These are phyloP conservation scores for Sarocladium kiliense DNA, from an alignment of 2,329 filamentous ascomycete species.

Conservation along the genomic window DNA sequence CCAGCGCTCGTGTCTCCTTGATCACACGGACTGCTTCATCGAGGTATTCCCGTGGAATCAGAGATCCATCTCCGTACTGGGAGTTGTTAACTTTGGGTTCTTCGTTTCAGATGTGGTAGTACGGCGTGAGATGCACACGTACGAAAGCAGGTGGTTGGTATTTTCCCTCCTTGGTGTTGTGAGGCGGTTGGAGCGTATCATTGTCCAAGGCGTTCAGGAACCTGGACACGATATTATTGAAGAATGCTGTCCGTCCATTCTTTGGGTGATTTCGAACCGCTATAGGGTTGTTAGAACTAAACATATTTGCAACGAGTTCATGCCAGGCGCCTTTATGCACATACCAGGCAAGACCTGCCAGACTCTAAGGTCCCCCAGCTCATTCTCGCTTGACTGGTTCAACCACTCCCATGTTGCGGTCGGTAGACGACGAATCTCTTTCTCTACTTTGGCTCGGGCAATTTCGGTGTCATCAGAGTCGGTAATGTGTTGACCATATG, in stretches of 20 bases:
- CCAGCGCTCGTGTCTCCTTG: neutral
- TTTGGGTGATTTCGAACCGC: neutral
- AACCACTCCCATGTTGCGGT: neutral
- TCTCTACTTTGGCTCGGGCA: constrained; percentile 21
- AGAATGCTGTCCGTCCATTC: neutral
- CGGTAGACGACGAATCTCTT: constrained; percentile 17
- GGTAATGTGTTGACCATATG: constrained; percentile 24
- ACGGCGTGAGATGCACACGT: neutral
- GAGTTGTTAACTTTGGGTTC: too few species aligned
- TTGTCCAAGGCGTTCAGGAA: neutral
- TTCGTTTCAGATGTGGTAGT: too few species aligned
- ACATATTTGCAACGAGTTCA: too few species aligned
- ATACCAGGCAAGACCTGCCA: neutral
- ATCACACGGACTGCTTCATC: neutral
- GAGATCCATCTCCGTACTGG: neutral
- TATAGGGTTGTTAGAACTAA: neutral
- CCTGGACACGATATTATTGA: neutral
- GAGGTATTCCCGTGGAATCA: neutral
- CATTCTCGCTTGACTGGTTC: neutral
- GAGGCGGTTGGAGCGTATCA: neutral
- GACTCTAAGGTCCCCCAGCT: neutral
- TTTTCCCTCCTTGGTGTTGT: neutral
- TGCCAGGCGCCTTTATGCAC: too few species aligned
- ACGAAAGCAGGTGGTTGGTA: neutral
- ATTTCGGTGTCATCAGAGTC: constrained; percentile 19